Evolutionary conservation across 148 eudicot species (phyloP), one percentile per base, ranked within the genome.

Genomic region (Tetragonia tetragonoides): DNA sequence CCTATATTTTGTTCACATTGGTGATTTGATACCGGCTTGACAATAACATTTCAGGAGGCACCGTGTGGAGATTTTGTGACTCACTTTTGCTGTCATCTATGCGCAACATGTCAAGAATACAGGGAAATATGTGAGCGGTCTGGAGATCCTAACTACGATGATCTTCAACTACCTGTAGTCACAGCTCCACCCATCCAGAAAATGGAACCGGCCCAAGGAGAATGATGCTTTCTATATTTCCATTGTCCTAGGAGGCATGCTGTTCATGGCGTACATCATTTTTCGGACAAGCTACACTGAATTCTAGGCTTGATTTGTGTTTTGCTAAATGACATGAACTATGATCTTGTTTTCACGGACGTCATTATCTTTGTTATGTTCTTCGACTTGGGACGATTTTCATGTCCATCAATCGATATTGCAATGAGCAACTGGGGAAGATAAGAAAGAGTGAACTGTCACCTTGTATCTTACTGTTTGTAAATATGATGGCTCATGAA

Each of bases 91-190:
- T 94, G 98, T 87, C 98, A 92, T 84, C 83, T 77, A 63, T 94
- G 98, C 69, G 98, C 98, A n/a, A 47, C 90, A 39, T 94, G 98
- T 76, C 98, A 94, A 88, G 98, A 94, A 83, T 92, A 90, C 86
- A 80, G 98, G 76, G 98, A 94, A 76, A 90, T 94, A 53, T 84
- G 86, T 23, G 97, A 94, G 73, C 87, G 97, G 65, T 88, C 89
- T 66, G 87, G 86, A 42, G 87, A 82, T 81, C 81, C 89, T 9
- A 85, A 79, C 65, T 62, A 82, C 3, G 60, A 83, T 42, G 82
- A 89, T 72, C 79, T 78, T 42, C 82, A 57, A 74, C 79, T 84
- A 47, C 80, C 83, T 18, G 89, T 68, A 49, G 74, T 88, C 72
- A 84, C 91, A 49, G 90, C 93, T 69, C 98, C 98, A 73, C 73